Conservation (phyloP, 176 grass and related monocot species). For the Carex parvula region DNA sequence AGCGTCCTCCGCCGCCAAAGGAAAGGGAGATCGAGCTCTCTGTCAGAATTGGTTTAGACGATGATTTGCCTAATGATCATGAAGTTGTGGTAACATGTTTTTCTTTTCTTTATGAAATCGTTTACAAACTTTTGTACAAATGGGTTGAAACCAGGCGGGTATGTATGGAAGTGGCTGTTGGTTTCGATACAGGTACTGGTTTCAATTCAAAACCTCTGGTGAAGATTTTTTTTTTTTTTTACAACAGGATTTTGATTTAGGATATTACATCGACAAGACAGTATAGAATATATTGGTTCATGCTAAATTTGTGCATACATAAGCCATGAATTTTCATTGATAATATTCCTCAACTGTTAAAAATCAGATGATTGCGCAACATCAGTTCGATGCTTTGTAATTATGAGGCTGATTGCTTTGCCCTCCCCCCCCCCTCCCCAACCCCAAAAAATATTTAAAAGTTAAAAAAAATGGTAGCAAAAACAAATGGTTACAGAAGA, state of each 20-base stretch:
- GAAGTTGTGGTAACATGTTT: conserved; percentile 72
- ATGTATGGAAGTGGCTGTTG: neutral
- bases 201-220: neutral
- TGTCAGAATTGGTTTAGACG: conserved; percentile 59
- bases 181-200: neutral
- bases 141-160: neutral
- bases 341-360: neutral
- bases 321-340: neutral
- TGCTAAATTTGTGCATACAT: neutral
- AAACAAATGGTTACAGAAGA: neutral
- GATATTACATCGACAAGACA: neutral
- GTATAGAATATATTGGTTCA: neutral
- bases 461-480: neutral
- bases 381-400: neutral
- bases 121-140: neutral
- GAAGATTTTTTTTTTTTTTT: neutral
- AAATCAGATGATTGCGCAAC: neutral
- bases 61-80: conserved; percentile 63
- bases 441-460: neutral
- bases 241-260: neutral
- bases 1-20: conserved; percentile 42
- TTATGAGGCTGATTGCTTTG: neutral
- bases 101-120: neutral
- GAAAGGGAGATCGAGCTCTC: conserved; percentile 72
- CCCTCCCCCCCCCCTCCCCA: neutral